phyloP scores from a whole-genome alignment of 345 rosid species.

The Lagerstroemia speciosa region DNA sequence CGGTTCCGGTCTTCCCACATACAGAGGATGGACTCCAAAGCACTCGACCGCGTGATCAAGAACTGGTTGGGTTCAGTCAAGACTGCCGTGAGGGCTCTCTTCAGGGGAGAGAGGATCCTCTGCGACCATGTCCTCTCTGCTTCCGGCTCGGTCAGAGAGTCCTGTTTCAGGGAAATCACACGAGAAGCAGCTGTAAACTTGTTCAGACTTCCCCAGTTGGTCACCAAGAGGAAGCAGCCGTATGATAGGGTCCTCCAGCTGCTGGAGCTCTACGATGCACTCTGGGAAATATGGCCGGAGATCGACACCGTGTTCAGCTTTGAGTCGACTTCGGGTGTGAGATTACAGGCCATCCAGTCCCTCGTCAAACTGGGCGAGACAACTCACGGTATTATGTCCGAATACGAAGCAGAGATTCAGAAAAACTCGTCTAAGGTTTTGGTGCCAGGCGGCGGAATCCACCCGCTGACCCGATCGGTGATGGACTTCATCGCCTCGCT shows the following conservation, averaged over 20 bases:
- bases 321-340: slow-evolving; percentile 45
- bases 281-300: slow-evolving; percentile 56
- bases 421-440: slow-evolving; percentile 39
- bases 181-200: slow-evolving; percentile 52
- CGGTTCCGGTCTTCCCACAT: slow-evolving; percentile 31
- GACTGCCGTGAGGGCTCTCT: slow-evolving; percentile 48
- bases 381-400: slow-evolving; percentile 26
- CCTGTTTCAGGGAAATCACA: slow-evolving; percentile 59
- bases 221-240: slow-evolving; percentile 47
- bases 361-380: slow-evolving; percentile 46
- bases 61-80: slow-evolving; percentile 58
- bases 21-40: slow-evolving; percentile 48
- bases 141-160: slow-evolving; percentile 39
- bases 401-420: slow-evolving; percentile 45
- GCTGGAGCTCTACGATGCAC: slow-evolving; percentile 54
- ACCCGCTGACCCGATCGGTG: slow-evolving; percentile 48
- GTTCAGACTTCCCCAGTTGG: slow-evolving; percentile 60
- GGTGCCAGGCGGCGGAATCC: slow-evolving; percentile 63
- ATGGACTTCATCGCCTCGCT: slow-evolving; percentile 65
- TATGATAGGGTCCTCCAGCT: slow-evolving; percentile 48
- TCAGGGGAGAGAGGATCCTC: slow-evolving; percentile 53
- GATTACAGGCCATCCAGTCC: slow-evolving; percentile 42
- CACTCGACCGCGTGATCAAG: slow-evolving; percentile 43
- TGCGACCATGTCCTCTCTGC: slow-evolving; percentile 62
- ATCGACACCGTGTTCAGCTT: slow-evolving; percentile 53